Evolutionary conservation across 495 filamentous ascomycete species (phyloP).

Genomic region (Aspergillus homomorphus): DNA sequence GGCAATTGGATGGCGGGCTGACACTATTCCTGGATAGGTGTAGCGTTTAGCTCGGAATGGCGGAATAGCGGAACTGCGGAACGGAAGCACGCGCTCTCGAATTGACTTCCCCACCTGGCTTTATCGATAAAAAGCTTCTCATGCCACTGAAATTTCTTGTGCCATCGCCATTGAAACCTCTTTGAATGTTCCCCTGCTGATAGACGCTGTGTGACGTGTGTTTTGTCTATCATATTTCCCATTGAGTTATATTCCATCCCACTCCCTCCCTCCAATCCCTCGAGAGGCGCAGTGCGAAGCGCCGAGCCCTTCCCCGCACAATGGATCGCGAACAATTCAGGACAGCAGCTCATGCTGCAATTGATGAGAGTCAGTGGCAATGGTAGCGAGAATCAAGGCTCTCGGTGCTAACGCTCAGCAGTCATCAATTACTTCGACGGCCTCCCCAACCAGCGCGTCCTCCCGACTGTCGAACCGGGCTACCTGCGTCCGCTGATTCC

Average conservation of each 20-base stretch:
- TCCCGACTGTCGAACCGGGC: slow-evolving; percentile 77
- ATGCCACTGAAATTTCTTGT: background rate
- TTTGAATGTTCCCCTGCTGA: background rate
- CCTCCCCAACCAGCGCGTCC: slow-evolving; percentile 65
- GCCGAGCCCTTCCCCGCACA: background rate
- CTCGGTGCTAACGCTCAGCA: slow-evolving; percentile 28
- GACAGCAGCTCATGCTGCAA: slow-evolving; percentile 73
- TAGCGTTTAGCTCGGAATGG: background rate
- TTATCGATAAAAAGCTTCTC: slow-evolving; percentile 5
- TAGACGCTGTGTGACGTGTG: background rate
- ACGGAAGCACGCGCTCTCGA: background rate
- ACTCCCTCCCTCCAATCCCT: background rate
- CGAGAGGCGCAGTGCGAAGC: background rate
- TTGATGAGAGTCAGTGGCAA: slow-evolving; percentile 74
- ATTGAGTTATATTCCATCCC: background rate
- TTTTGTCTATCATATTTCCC: background rate
- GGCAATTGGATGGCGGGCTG: background rate
- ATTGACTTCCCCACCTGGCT: background rate
- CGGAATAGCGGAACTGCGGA: background rate
- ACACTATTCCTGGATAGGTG: no score
- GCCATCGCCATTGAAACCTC: background rate
- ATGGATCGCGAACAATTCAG: slow-evolving; percentile 88
- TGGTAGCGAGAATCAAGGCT: slow-evolving; percentile 3
- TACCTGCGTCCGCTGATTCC: slow-evolving; percentile 84
- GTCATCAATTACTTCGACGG: slow-evolving; percentile 82